These are phyloP conservation scores for Trichosporon inkin DNA, from an alignment of 1,284 basidiomycete species.

Conservation along the genomic window DNA sequence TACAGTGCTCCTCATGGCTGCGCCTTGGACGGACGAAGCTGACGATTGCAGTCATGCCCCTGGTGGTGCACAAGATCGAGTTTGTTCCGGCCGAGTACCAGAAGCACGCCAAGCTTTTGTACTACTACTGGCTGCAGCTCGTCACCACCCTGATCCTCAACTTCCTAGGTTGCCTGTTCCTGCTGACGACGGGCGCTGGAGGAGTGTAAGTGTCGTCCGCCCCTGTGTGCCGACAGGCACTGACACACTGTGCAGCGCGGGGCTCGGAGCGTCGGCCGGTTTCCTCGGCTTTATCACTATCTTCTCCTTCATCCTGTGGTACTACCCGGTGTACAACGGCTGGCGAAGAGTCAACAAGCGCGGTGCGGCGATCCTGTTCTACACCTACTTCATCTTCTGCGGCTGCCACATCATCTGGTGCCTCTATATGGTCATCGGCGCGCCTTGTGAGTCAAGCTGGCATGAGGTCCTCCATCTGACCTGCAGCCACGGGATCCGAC, in stretches of 20 bases:
- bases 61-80: conserved; percentile 87
- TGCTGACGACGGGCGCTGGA: conserved; percentile 53
- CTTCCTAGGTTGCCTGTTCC: conserved; percentile 81
- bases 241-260: conserved; percentile 30
- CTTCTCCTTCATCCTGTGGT: conserved; percentile 86
- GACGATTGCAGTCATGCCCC: conserved; percentile 67
- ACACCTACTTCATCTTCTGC: conserved; percentile 90
- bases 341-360: conserved; percentile 76
- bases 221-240: not conserved
- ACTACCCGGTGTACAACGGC: conserved; percentile 91
- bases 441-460: conserved; percentile 56
- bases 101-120: conserved; percentile 73
- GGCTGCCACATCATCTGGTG: conserved; percentile 90
- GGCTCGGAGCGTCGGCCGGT: conserved; percentile 31
- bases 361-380: conserved; percentile 52
- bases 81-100: conserved; percentile 83
- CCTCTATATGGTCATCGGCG: conserved; percentile 79
- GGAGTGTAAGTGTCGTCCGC: not conserved
- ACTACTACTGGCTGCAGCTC: conserved; percentile 81
- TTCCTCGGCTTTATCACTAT: conserved; percentile 77
- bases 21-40: no score
- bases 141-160: conserved; percentile 76
- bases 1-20: no score
- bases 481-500: conserved; percentile 75
- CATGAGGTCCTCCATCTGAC: conserved; percentile 35